phyloP scores from a whole-genome alignment of 306 rosid species.

The Fagus sylvatica region DNA sequence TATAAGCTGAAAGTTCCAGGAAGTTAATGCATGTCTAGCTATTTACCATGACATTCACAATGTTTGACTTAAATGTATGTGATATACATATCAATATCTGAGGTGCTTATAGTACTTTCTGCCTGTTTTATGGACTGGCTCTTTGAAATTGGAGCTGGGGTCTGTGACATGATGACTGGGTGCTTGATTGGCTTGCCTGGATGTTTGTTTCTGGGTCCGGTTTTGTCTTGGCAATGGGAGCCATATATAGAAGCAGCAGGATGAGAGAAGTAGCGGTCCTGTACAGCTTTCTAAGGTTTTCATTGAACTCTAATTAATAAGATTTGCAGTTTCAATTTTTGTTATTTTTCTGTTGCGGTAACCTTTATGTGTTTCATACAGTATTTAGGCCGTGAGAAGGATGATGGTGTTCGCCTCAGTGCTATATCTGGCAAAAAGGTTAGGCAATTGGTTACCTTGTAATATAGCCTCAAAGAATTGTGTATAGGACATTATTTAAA shows the following conservation, averaged over 20 bases:
- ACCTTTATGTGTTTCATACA: constrained; percentile 35
- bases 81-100: constrained; percentile 8
- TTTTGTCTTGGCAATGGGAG: constrained; percentile 85
- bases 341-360: not conserved
- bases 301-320: constrained; percentile 17
- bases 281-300: constrained; percentile 96
- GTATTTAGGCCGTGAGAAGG: constrained; percentile 86
- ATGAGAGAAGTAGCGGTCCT: constrained; percentile 69
- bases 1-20: not conserved
- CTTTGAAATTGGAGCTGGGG: constrained; percentile 99
- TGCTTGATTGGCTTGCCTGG: constrained; percentile 70
- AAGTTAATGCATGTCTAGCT: not conserved
- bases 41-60: not conserved
- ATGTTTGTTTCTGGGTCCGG: constrained; percentile 67
- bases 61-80: not conserved
- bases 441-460: not conserved
- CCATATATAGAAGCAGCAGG: constrained; percentile 79
- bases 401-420: constrained; percentile 83
- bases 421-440: constrained; percentile 99
- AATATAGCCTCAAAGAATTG: not conserved
- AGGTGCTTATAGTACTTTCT: constrained; percentile 75
- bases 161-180: constrained; percentile 73
- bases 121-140: constrained; percentile 75
- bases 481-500: not conserved
- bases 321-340: constrained; percentile 1